Percentiles rank a stretch among this genome's conserved stretches.
Evolutionary conservation across 2,329 filamentous ascomycete species (phyloP).

Genomic region (Lomentospora prolificans): DNA sequence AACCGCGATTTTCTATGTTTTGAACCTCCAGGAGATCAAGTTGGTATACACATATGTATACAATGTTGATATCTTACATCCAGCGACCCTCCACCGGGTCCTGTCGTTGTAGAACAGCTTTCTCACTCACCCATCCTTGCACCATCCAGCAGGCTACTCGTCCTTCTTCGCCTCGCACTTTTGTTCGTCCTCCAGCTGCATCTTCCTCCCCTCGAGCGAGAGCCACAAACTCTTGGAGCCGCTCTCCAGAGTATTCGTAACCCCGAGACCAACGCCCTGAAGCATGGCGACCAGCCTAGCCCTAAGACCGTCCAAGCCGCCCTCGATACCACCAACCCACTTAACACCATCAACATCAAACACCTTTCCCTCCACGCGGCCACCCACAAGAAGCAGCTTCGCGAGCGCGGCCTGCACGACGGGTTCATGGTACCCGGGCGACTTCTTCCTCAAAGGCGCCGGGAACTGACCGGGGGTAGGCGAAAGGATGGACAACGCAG

Average conservation of each 20-base stretch:
- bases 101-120: too few species aligned
- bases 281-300: constrained; percentile 74
- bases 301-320: constrained; percentile 70
- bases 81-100: too few species aligned
- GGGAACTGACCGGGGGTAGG: constrained; percentile 64
- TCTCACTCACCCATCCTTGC: too few species aligned
- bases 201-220: constrained; percentile 73
- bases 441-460: constrained; percentile 64
- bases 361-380: constrained; percentile 73
- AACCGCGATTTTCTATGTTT: constrained; percentile 1
- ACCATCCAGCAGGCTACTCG: neutral
- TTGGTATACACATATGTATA: constrained; percentile 5
- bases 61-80: constrained; percentile 6
- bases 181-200: constrained; percentile 60
- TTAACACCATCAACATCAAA: constrained; percentile 64
- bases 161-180: constrained; percentile 14
- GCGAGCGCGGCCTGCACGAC: constrained; percentile 70
- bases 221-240: constrained; percentile 76
- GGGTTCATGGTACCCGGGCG: constrained; percentile 72
- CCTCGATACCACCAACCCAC: constrained; percentile 64
- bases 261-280: constrained; percentile 65
- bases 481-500: constrained; percentile 67
- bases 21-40: constrained; percentile 3
- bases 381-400: constrained; percentile 80
- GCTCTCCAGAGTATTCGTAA: constrained; percentile 72